Conservation (phyloP, 176 grass and related monocot species). For the Canna indica region DNA sequence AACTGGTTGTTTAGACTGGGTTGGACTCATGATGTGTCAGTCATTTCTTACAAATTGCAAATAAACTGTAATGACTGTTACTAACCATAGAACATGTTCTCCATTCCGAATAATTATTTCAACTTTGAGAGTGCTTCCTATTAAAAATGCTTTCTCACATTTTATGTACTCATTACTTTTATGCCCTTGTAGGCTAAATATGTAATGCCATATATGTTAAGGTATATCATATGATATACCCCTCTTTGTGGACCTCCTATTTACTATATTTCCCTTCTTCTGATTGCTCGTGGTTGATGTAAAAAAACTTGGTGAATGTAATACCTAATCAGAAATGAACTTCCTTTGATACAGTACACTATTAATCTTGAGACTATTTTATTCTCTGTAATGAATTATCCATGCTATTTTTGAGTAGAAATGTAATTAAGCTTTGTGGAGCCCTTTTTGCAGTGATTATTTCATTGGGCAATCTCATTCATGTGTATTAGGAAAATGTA, state of each 20-base stretch:
- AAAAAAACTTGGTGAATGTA: neutral
- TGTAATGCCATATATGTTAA: neutral
- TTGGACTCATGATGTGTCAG: neutral
- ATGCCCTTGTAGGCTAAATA: neutral
- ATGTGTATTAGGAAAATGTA: neutral
- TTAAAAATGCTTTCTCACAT: neutral
- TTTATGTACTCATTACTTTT: neutral
- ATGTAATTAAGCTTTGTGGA: neutral
- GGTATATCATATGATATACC: neutral
- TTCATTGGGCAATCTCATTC: neutral
- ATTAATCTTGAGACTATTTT: neutral
- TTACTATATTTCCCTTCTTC: neutral
- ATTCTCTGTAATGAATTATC: neutral
- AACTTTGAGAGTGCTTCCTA: neutral
- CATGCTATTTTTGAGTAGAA: neutral
- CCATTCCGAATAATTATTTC: neutral
- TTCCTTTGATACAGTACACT: neutral
- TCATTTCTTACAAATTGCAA: neutral
- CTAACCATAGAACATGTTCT: neutral
- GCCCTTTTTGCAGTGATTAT: neutral
- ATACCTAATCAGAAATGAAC: neutral
- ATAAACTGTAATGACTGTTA: neutral
- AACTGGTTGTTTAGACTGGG: neutral
- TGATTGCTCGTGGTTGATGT: neutral
- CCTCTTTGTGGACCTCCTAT: neutral